phyloP scores from a whole-genome alignment of 768 basidiomycete genomes.

The Tricholoma hemisulphureum region DNA sequence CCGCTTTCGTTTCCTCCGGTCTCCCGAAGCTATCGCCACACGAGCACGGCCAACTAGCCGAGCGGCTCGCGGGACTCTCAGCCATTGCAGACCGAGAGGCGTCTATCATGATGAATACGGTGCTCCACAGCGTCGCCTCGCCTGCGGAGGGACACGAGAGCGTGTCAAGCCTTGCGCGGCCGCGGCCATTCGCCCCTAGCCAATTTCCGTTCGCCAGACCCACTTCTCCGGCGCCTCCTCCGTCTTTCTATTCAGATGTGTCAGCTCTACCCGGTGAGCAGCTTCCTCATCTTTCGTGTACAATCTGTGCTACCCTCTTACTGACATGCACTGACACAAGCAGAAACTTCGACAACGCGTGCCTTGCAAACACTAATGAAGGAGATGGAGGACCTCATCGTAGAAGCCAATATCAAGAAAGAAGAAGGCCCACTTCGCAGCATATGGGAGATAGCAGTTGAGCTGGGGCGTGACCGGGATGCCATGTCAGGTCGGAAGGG shows the following conservation, averaged over 20 bases:
- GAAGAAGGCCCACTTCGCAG: conserved; percentile 59
- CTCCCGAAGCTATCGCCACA: conserved; percentile 27
- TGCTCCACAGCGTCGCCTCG: conserved; percentile 52
- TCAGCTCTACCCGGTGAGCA: background rate
- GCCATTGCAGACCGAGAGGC: conserved; percentile 59
- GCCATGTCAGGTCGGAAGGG: background rate
- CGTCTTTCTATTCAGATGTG: background rate
- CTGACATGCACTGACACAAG: background rate
- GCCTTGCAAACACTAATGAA: conserved; percentile 40
- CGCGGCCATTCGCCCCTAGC: conserved; percentile 31
- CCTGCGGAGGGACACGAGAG: conserved; percentile 25
- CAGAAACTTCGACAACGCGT: conserved; percentile 17
- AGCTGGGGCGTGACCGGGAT: conserved; percentile 12
- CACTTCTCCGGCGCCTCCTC: conserved; percentile 1
- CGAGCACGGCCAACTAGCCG: conserved; percentile 45
- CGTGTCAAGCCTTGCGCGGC: conserved; percentile 37
- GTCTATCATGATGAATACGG: conserved; percentile 50
- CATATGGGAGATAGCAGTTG: conserved; percentile 49
- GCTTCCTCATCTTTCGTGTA: background rate
- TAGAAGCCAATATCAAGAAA: conserved; percentile 60
- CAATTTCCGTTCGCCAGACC: conserved; percentile 7
- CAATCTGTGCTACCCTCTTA: background rate
- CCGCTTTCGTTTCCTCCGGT: conserved; percentile 52
- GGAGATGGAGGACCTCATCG: conserved; percentile 66
- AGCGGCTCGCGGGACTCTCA: conserved; percentile 30